Conservation (phyloP, 768 basidiomycete species). For the Trametopsis cervina region DNA sequence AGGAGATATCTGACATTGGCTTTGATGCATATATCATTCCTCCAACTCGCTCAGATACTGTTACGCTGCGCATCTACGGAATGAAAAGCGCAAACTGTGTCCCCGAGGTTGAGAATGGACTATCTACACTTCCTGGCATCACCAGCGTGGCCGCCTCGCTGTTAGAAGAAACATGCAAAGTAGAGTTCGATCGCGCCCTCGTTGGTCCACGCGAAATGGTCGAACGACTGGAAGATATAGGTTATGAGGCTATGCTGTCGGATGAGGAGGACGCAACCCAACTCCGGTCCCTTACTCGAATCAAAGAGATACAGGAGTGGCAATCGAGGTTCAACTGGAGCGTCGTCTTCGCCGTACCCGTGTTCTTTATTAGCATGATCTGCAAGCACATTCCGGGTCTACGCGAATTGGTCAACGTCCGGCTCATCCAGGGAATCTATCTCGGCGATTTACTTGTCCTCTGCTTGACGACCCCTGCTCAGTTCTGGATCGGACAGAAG, state of each 20-base stretch:
- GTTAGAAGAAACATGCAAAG: conserved; percentile 65
- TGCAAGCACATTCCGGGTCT: conserved; percentile 61
- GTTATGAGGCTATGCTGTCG: conserved; percentile 83
- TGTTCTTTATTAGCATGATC: conserved; percentile 89
- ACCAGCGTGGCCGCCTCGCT: conserved; percentile 65
- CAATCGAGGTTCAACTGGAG: conserved; percentile 67
- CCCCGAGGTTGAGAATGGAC: conserved; percentile 63
- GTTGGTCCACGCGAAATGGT: conserved; percentile 85
- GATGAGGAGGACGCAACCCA: conserved; percentile 80
- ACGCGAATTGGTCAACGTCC: conserved; percentile 40
- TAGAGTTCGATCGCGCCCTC: conserved; percentile 68
- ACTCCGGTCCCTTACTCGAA: conserved; percentile 75
- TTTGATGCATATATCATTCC: conserved; percentile 84
- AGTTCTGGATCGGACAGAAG: conserved; percentile 83
- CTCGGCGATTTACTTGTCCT: conserved; percentile 76
- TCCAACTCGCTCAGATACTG: conserved; percentile 51
- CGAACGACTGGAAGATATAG: conserved; percentile 80
- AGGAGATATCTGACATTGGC: conserved; percentile 92
- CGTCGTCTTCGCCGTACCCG: conserved; percentile 80
- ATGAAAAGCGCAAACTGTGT: conserved; percentile 89
- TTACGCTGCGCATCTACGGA: conserved; percentile 79
- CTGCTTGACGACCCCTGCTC: conserved; percentile 80
- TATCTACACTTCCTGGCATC: conserved; percentile 68
- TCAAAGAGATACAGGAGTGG: conserved; percentile 93
- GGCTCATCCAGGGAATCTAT: conserved; percentile 62